These are phyloP conservation scores for Laguncularia racemosa DNA, from an alignment of 345 rosid species.

Conservation along the genomic window DNA sequence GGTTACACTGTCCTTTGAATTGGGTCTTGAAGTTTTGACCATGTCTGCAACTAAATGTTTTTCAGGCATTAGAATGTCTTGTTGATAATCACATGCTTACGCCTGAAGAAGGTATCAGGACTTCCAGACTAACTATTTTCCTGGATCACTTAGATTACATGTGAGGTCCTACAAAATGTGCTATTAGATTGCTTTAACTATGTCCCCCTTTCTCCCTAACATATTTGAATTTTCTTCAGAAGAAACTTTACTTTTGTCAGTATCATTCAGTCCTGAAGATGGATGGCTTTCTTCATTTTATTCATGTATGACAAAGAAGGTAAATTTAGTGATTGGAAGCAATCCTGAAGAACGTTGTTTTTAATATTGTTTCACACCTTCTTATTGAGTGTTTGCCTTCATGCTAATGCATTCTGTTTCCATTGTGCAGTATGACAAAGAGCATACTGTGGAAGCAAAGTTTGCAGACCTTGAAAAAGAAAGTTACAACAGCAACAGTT, in stretches of 20 bases:
- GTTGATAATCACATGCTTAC: constrained; percentile 94
- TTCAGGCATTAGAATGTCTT: constrained; percentile 95
- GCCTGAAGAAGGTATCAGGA: constrained; percentile 68
- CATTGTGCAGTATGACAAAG: constrained; percentile 61
- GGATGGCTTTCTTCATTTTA: constrained; percentile 92
- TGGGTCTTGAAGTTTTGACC: no score
- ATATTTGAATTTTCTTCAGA: constrained; percentile 25
- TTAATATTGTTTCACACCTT: constrained; percentile 14
- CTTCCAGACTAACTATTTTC: constrained; percentile 4
- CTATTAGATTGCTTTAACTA: neutral
- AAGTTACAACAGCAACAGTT: constrained; percentile 34
- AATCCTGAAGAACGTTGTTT: neutral
- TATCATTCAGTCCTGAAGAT: constrained; percentile 83
- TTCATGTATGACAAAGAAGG: constrained; percentile 92
- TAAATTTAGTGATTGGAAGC: constrained; percentile 11
- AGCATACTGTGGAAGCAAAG: constrained; percentile 70
- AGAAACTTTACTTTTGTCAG: constrained; percentile 61
- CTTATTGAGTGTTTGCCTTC: constrained; percentile 9
- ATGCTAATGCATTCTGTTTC: neutral
- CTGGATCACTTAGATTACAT: neutral
- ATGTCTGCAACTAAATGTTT: neutral
- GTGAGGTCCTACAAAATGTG: neutral
- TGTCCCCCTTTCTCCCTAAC: neutral
- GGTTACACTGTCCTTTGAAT: no score
- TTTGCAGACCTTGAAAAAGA: constrained; percentile 80